Conservation (phyloP, 257 asterid genomes). For the Solanum lycopersicoides region DNA sequence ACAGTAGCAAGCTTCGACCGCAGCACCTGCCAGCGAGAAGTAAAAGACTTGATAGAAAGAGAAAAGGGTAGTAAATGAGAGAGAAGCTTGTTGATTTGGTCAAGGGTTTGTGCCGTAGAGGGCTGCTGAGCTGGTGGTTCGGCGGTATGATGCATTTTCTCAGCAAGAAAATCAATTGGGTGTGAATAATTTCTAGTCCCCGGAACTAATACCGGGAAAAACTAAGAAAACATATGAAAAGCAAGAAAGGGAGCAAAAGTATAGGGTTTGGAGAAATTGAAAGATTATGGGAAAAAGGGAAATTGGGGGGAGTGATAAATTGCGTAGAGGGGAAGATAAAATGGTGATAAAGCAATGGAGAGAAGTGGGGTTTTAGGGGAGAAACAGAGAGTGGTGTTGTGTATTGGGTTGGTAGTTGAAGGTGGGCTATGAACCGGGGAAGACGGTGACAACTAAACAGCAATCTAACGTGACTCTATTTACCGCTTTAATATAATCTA, state of each 20-base stretch:
- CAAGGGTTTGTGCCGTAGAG: constrained; percentile 31
- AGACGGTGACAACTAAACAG: not conserved
- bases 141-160: not conserved
- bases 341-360: not conserved
- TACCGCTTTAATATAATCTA: no score
- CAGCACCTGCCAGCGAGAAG: constrained; percentile 65
- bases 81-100: constrained; percentile 22
- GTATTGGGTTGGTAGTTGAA: not conserved
- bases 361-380: not conserved
- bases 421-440: not conserved
- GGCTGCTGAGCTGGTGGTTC: constrained; percentile 7
- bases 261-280: not conserved
- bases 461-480: not conserved
- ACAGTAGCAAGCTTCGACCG: constrained; percentile 51
- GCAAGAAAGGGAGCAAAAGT: not conserved
- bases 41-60: constrained; percentile 38
- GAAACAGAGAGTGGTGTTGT: not conserved
- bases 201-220: not conserved
- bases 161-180: not conserved
- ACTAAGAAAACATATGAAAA: not conserved
- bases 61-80: constrained; percentile 41
- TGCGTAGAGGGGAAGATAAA: not conserved
- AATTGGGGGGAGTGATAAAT: not conserved
- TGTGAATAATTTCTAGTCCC: not conserved
- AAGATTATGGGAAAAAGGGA: not conserved